These are phyloP conservation scores for Zymoseptoria brevis DNA, from an alignment of 2,329 filamentous ascomycete genomes.

Conservation along the genomic window DNA sequence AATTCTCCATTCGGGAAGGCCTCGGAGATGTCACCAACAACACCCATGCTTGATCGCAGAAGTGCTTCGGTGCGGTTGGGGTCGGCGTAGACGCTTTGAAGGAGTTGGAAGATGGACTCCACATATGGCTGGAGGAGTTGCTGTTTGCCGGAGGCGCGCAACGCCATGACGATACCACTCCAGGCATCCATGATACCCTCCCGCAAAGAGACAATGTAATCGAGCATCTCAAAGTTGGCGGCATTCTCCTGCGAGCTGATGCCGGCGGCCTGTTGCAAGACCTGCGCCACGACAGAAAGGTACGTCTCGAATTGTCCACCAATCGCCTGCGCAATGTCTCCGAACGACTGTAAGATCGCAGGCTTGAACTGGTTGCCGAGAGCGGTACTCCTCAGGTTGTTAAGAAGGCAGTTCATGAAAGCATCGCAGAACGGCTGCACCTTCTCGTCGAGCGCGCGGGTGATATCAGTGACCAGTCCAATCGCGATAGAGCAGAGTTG, in stretches of 20 bases:
- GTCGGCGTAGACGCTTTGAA: conserved; percentile 73
- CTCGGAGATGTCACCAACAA: conserved; percentile 92
- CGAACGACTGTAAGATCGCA: conserved; percentile 94
- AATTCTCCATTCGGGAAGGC: conserved; percentile 88
- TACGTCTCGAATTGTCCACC: conserved; percentile 88
- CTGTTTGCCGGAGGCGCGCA: conserved; percentile 74
- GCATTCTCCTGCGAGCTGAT: conserved; percentile 58
- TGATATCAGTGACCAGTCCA: conserved; percentile 92
- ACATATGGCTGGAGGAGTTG: conserved; percentile 68
- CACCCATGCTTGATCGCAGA: conserved; percentile 91
- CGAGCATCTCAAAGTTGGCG: conserved; percentile 80
- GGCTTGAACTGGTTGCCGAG: conserved; percentile 96
- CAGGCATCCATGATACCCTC: conserved; percentile 99
- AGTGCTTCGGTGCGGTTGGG: conserved; percentile 83
- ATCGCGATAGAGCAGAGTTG: conserved; percentile 95
- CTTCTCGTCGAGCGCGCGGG: conserved; percentile 78
- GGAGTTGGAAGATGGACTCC: conserved; percentile 75
- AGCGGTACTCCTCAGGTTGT: conserved; percentile 79
- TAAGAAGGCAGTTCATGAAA: conserved; percentile 96
- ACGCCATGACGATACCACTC: conserved; percentile 91
- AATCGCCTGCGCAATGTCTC: conserved; percentile 93
- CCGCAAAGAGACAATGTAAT: conserved; percentile 88
- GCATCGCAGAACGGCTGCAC: conserved; percentile 92
- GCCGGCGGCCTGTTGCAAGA: conserved; percentile 83
- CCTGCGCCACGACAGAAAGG: conserved; percentile 81